These are phyloP conservation scores for Allomyces javanicus DNA, from an alignment of 192 early-diverging fungal genomes.

Conservation along the genomic window DNA sequence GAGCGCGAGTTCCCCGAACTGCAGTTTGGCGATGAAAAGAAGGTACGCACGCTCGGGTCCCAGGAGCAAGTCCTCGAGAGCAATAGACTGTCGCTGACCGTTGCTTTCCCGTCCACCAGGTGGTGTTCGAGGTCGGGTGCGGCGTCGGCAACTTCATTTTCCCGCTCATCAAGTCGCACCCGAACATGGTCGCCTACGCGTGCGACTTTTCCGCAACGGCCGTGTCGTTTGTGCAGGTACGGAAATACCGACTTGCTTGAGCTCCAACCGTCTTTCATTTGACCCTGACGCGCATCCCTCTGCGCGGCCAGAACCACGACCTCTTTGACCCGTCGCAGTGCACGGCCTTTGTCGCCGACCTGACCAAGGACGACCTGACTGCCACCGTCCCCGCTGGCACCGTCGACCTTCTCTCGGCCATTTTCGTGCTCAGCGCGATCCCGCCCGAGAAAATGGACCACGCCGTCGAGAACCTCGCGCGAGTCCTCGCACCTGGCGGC, in stretches of 20 bases:
- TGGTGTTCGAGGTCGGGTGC: conserved; percentile 13
- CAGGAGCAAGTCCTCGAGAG: no score
- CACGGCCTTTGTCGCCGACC: conserved; percentile 30
- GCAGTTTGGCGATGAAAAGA: not conserved
- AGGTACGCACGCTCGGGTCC: no score
- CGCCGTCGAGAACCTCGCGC: conserved; percentile 17
- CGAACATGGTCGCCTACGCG: conserved; percentile 24
- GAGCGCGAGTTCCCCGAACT: conserved; percentile 61
- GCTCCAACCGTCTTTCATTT: no score
- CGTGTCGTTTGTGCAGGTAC: conserved; percentile 22
- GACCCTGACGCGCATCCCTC: no score
- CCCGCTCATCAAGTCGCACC: conserved; percentile 22
- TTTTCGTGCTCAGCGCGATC: conserved; percentile 28
- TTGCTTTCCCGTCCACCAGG: not conserved
- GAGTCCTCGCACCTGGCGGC: conserved; percentile 25
- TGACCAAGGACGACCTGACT: conserved; percentile 19
- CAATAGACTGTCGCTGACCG: no score
- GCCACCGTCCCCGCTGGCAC: conserved; percentile 12
- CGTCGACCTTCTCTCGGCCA: conserved; percentile 23
- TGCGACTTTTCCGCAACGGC: conserved; percentile 31
- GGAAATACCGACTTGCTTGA: not conserved
- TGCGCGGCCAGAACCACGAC: conserved; percentile 8
- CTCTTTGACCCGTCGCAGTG: conserved; percentile 14
- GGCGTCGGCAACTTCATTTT: conserved; percentile 39
- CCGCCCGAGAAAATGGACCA: conserved; percentile 20